These are phyloP conservation scores for Nelumbo lutea DNA, from an alignment of 164 flowering plant species.

Conservation along the genomic window DNA sequence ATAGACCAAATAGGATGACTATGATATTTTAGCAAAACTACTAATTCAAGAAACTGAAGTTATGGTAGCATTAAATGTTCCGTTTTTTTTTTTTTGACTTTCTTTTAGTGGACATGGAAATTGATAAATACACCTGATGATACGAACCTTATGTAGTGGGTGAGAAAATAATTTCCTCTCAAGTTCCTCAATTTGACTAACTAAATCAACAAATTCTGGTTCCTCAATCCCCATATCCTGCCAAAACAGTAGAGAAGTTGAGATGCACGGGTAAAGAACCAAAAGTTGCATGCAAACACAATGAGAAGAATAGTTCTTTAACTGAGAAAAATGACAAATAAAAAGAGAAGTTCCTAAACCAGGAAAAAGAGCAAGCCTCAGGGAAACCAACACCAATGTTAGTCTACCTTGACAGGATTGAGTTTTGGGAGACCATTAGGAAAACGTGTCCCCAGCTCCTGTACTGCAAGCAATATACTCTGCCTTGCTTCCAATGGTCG, in stretches of 20 bases:
- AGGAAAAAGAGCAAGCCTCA: too few species aligned
- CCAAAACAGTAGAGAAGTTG: slow-evolving; percentile 4
- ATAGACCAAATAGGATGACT: background rate
- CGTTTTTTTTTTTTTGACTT: too few species aligned
- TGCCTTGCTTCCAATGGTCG: slow-evolving; percentile 92
- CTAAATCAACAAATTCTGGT: slow-evolving; percentile 75
- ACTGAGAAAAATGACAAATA: background rate
- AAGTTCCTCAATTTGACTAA: slow-evolving; percentile 78
- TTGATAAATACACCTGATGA: background rate
- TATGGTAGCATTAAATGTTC: too few species aligned
- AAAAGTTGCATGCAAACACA: background rate
- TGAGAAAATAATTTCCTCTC: slow-evolving; percentile 69
- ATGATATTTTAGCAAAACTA: background rate
- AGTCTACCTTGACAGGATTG: slow-evolving; percentile 77
- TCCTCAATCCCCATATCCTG: slow-evolving; percentile 97
- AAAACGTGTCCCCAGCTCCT: slow-evolving; percentile 71
- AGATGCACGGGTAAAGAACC: background rate
- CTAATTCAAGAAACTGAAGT: background rate
- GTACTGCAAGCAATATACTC: slow-evolving; percentile 69
- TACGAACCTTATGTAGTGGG: slow-evolving; percentile 76
- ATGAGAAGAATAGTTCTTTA: background rate
- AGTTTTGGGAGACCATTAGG: slow-evolving; percentile 93
- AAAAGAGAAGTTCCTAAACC: background rate
- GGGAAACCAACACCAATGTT: too few species aligned
- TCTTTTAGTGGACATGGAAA: background rate